Conservation (phyloP, 768 basidiomycete species). For the Trichaptum fuscoviolaceum region DNA sequence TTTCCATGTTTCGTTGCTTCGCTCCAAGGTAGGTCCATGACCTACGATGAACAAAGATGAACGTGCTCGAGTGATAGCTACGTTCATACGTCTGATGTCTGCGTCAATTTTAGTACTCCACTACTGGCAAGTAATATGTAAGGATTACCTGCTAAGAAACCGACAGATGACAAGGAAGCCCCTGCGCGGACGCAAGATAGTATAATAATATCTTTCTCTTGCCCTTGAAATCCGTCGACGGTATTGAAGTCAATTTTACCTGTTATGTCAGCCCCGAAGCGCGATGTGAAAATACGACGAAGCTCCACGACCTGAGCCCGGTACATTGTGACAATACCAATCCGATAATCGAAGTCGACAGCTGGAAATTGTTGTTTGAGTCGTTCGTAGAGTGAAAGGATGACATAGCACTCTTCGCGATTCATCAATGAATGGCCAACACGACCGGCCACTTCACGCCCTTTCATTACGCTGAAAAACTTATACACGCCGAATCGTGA, state of each 20-base stretch:
- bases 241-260: slow-evolving; percentile 88
- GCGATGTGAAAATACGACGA: slow-evolving; percentile 56
- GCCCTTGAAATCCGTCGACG: slow-evolving; percentile 98
- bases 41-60: slow-evolving; percentile 94
- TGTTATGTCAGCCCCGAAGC: slow-evolving; percentile 68
- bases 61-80: slow-evolving; percentile 95
- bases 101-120: not conserved
- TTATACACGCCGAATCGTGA: slow-evolving; percentile 78
- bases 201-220: slow-evolving; percentile 98
- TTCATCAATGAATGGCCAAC: slow-evolving; percentile 74
- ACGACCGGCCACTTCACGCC: slow-evolving; percentile 54
- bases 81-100: slow-evolving; percentile 93
- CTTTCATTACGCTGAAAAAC: slow-evolving; percentile 76
- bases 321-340: slow-evolving; percentile 90
- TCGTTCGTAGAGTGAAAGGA: slow-evolving; percentile 70
- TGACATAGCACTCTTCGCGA: slow-evolving; percentile 62
- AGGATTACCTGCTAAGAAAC: slow-evolving; percentile 75
- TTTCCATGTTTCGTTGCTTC: slow-evolving; percentile 78
- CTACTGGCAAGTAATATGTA: slow-evolving; percentile 4
- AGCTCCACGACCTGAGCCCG: slow-evolving; percentile 82
- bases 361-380: slow-evolving; percentile 58
- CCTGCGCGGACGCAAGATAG: slow-evolving; percentile 95
- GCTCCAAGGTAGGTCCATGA: slow-evolving; percentile 81
- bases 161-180: slow-evolving; percentile 72
- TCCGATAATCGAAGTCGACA: slow-evolving; percentile 46